These are phyloP conservation scores for Cyclocybe cylindracea DNA, from an alignment of 768 basidiomycete genomes.

Conservation along the genomic window DNA sequence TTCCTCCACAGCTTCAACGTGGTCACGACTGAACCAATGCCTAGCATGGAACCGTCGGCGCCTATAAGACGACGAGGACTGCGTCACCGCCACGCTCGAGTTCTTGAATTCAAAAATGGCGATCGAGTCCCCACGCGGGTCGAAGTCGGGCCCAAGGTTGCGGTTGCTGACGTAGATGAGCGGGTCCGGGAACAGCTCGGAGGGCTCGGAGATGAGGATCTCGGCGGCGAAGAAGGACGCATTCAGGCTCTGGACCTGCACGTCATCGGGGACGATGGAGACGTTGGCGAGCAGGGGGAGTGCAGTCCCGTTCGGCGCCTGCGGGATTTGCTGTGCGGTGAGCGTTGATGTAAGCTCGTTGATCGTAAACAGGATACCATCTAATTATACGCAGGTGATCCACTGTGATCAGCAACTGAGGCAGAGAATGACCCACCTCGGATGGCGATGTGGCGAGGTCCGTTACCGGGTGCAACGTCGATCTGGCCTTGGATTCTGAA, in stretches of 20 bases:
- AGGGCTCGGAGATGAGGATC: slow-evolving; percentile 53
- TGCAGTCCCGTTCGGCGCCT: slow-evolving; percentile 50
- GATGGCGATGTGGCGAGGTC: slow-evolving; percentile 46
- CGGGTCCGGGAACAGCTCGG: slow-evolving; percentile 42
- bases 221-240: slow-evolving; percentile 53
- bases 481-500: slow-evolving; percentile 59
- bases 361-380: slow-evolving; percentile 46
- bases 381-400: no score
- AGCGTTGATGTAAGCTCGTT: slow-evolving; percentile 56
- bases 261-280: slow-evolving; percentile 43
- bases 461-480: slow-evolving; percentile 50
- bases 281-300: slow-evolving; percentile 46
- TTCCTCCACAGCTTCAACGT: background rate
- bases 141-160: slow-evolving; percentile 42
- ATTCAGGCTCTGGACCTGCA: slow-evolving; percentile 1
- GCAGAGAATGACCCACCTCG: slow-evolving; percentile 11
- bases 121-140: slow-evolving; percentile 58
- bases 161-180: slow-evolving; percentile 68
- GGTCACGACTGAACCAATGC: background rate
- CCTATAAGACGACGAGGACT: background rate
- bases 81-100: slow-evolving; percentile 25
- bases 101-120: slow-evolving; percentile 51
- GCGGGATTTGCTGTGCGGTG: slow-evolving; percentile 57
- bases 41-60: background rate
- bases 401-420: background rate